Evolutionary conservation across 1,284 basidiomycete genomes (phyloP).

Genomic region (Termitomyces sp.): DNA sequence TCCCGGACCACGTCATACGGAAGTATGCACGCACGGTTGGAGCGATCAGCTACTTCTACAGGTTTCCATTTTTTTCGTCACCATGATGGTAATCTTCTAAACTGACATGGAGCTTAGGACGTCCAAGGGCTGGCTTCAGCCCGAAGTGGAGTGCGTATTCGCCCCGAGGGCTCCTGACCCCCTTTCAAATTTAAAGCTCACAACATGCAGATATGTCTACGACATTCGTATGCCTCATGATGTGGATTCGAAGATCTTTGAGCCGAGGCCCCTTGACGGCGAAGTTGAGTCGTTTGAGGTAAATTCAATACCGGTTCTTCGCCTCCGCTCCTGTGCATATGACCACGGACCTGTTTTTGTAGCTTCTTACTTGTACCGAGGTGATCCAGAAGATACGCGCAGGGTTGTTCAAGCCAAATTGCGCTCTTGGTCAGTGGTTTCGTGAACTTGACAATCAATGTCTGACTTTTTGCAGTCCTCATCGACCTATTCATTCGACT

Average conservation of each 20-base stretch:
- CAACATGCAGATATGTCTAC: constrained; percentile 69
- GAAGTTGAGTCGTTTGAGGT: constrained; percentile 92
- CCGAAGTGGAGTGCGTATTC: constrained; percentile 69
- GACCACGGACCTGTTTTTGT: not conserved
- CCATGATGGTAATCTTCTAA: not conserved
- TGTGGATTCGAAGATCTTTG: constrained; percentile 42
- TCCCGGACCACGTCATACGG: constrained; percentile 59
- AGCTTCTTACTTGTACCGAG: constrained; percentile 57
- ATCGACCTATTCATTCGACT: constrained; percentile 82
- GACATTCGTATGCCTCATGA: constrained; percentile 66
- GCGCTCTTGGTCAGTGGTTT: constrained; percentile 54
- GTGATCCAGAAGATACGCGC: constrained; percentile 53
- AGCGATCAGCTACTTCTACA: constrained; percentile 63
- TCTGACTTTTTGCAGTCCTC: constrained; percentile 45
- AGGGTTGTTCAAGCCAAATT: constrained; percentile 84
- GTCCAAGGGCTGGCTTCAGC: constrained; percentile 73
- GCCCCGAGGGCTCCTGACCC: not conserved
- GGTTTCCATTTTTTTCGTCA: constrained; percentile 29
- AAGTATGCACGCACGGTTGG: constrained; percentile 56
- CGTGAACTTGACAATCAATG: not conserved
- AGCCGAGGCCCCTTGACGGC: constrained; percentile 79
- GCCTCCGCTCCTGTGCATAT: not conserved
- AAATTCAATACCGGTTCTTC: constrained; percentile 5
- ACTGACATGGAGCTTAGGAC: constrained; percentile 41
- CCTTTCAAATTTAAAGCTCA: not conserved